Evolutionary conservation across 257 asterid species (phyloP).

Genomic region (Phtheirospermum japonicum): DNA sequence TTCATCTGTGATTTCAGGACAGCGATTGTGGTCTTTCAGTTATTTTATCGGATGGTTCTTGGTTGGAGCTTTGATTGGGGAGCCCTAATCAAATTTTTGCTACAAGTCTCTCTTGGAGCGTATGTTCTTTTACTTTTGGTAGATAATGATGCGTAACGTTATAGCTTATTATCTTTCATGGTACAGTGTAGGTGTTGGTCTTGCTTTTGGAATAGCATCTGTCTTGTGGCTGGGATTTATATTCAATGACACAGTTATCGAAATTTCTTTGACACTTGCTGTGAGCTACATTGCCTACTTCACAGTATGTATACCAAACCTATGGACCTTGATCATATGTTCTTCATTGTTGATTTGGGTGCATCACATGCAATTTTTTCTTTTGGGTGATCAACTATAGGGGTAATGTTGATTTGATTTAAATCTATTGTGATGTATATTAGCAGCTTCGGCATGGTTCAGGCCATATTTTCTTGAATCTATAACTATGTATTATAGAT

Average conservation of each 20-base stretch:
- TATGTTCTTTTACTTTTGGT: constrained; percentile 45
- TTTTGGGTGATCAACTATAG: background rate
- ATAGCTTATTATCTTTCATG: constrained; percentile 33
- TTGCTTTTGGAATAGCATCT: constrained; percentile 85
- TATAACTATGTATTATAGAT: background rate
- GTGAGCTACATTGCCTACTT: constrained; percentile 95
- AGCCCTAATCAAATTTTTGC: constrained; percentile 55
- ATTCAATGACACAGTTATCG: constrained; percentile 96
- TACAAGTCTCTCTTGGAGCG: constrained; percentile 92
- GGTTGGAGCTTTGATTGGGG: constrained; percentile 85
- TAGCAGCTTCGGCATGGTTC: constrained; percentile 18
- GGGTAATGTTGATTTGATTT: constrained; percentile 1
- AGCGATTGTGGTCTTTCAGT: constrained; percentile 91
- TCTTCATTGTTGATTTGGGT: constrained; percentile 23
- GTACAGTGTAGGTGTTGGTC: constrained; percentile 76
- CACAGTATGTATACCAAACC: constrained; percentile 58
- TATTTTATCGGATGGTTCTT: constrained; percentile 74
- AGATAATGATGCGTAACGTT: constrained; percentile 21
- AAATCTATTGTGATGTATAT: background rate
- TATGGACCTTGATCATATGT: constrained; percentile 11
- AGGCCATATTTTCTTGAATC: constrained; percentile 15
- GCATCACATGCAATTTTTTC: background rate
- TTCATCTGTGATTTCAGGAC: constrained; percentile 62
- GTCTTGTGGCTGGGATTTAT: constrained; percentile 94
- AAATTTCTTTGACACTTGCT: constrained; percentile 82